These are phyloP conservation scores for Rhodocollybia butyracea DNA, from an alignment of 768 basidiomycete species.

Conservation along the genomic window DNA sequence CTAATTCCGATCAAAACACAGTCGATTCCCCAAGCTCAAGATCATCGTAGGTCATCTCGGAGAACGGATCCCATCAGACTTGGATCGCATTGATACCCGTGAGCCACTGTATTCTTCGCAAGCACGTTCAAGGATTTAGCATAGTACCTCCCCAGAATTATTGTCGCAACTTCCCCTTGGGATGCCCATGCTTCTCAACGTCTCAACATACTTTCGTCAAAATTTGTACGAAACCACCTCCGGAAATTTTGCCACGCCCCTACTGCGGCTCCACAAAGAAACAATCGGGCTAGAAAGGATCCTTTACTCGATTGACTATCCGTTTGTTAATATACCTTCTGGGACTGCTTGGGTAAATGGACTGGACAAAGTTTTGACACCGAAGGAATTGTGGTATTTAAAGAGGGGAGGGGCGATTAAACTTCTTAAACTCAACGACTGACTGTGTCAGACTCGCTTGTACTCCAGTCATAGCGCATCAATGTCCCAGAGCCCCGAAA, in stretches of 20 bases:
- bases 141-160: neutral
- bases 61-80: slow-evolving; percentile 40
- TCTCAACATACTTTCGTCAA: slow-evolving; percentile 34
- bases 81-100: slow-evolving; percentile 38
- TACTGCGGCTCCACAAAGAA: slow-evolving; percentile 36
- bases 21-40: slow-evolving; percentile 38
- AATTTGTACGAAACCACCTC: slow-evolving; percentile 39
- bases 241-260: slow-evolving; percentile 35
- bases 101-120: neutral
- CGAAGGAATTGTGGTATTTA: neutral
- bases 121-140: neutral
- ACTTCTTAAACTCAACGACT: slow-evolving; percentile 4
- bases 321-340: slow-evolving; percentile 19
- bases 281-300: slow-evolving; percentile 38
- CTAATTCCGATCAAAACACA: slow-evolving; percentile 13
- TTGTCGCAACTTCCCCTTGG: neutral
- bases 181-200: slow-evolving; percentile 35
- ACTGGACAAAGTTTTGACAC: neutral
- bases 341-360: slow-evolving; percentile 9
- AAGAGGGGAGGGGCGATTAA: slow-evolving; percentile 1
- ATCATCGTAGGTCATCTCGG: slow-evolving; percentile 44
- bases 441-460: too few species aligned
- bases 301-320: slow-evolving; percentile 39
- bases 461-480: too few species aligned
- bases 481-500: too few species aligned